Percentiles rank a stretch among this genome's conserved stretches.
phyloP scores from a whole-genome alignment of 257 asterid species.

The Thymus quinquecostatus region DNA sequence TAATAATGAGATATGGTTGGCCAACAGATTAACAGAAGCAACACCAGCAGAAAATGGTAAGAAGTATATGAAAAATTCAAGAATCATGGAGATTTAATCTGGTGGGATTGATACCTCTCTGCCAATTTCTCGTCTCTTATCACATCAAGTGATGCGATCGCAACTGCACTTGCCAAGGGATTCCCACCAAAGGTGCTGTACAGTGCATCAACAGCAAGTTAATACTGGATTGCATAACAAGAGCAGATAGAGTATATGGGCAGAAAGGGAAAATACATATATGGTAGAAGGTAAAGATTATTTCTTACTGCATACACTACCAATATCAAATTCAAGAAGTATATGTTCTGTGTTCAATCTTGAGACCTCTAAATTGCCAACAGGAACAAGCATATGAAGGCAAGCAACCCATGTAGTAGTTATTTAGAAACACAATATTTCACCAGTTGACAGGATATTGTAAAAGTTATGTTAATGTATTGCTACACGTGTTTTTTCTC shows the following conservation, averaged over 20 bases:
- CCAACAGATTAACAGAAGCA: conserved; percentile 8
- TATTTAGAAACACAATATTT: not conserved
- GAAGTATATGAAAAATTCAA: not conserved
- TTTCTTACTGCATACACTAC: not conserved
- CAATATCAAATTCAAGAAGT: too few species aligned
- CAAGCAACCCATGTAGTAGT: not conserved
- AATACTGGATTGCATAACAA: not conserved
- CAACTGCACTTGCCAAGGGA: conserved; percentile 97
- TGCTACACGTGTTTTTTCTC: not conserved
- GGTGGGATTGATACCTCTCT: conserved; percentile 60
- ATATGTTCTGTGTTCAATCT: too few species aligned
- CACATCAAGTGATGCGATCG: conserved; percentile 83
- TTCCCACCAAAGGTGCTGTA: conserved; percentile 96
- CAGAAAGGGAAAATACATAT: conserved; percentile 6
- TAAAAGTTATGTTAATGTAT: too few species aligned
- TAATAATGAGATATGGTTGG: not conserved
- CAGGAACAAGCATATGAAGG: not conserved
- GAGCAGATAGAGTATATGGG: not conserved
- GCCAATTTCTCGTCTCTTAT: conserved; percentile 76
- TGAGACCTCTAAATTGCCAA: too few species aligned
- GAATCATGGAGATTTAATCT: not conserved
- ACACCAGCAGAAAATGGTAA: not conserved
- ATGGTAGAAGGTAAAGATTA: not conserved
- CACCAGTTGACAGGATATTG: not conserved
- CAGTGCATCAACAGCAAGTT: conserved; percentile 16